Evolutionary conservation across 1,284 basidiomycete species (phyloP).

Genomic region (Lentinula novae-zelandiae): DNA sequence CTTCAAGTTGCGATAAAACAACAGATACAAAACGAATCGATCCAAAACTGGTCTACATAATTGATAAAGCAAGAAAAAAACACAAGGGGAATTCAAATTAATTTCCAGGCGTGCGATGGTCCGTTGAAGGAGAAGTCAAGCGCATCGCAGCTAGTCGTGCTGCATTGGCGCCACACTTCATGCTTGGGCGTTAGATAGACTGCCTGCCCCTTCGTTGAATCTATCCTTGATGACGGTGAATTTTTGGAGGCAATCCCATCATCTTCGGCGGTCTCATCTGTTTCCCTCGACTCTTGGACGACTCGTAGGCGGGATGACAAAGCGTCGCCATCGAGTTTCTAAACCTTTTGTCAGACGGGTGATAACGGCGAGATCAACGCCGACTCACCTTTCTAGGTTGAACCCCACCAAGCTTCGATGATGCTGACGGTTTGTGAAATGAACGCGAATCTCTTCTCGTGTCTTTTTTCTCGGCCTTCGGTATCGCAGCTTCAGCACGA

Average conservation of each 20-base stretch:
- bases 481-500: neutral
- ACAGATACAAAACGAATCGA: no score
- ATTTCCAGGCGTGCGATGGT: neutral
- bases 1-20: no score
- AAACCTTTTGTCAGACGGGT: neutral
- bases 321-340: neutral
- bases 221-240: no score
- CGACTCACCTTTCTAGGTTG: neutral
- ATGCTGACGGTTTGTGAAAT: neutral
- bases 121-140: neutral
- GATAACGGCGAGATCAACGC: neutral
- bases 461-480: neutral
- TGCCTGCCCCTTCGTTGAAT: neutral
- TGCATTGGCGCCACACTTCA: neutral
- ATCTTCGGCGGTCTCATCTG: neutral
- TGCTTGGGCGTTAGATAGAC: neutral
- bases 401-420: neutral
- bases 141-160: neutral
- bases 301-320: neutral
- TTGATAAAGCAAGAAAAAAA: neutral
- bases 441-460: neutral
- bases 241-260: neutral
- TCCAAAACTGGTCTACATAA: no score
- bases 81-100: neutral
- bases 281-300: neutral